These are phyloP conservation scores for Suillus weaverae DNA, from an alignment of 768 basidiomycete species.

Conservation along the genomic window DNA sequence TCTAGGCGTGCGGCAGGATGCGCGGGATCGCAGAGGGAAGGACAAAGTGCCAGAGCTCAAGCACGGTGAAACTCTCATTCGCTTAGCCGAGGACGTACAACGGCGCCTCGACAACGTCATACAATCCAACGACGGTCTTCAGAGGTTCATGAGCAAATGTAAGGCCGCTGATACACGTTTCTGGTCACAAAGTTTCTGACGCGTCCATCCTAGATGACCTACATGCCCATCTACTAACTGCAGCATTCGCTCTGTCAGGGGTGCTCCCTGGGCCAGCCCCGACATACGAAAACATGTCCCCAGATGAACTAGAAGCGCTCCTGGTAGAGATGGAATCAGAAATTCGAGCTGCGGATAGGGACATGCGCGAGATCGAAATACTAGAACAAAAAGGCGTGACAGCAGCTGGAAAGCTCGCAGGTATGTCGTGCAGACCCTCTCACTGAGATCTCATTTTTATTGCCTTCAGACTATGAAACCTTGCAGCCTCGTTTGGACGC, in stretches of 20 bases:
- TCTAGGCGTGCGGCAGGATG: slow-evolving; percentile 57
- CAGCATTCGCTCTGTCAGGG: slow-evolving; percentile 74
- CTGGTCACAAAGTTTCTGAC: slow-evolving; percentile 4
- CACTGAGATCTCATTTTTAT: not conserved
- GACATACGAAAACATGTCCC: slow-evolving; percentile 63
- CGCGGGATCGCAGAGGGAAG: slow-evolving; percentile 41
- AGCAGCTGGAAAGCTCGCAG: slow-evolving; percentile 68
- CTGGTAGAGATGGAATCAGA: slow-evolving; percentile 82
- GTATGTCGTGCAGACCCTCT: slow-evolving; percentile 33
- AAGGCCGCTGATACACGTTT: slow-evolving; percentile 24
- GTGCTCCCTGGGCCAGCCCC: slow-evolving; percentile 48
- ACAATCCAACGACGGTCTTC: slow-evolving; percentile 68
- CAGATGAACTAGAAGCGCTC: slow-evolving; percentile 68
- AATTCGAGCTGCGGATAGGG: slow-evolving; percentile 78
- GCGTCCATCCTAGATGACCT: slow-evolving; percentile 59
- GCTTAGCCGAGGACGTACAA: slow-evolving; percentile 63
- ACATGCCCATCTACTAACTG: slow-evolving; percentile 71
- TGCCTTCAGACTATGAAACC: slow-evolving; percentile 53
- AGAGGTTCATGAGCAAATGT: slow-evolving; percentile 77
- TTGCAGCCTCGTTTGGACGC: slow-evolving; percentile 68
- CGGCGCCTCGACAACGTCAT: slow-evolving; percentile 55
- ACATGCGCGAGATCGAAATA: slow-evolving; percentile 74
- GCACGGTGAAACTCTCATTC: slow-evolving; percentile 55
- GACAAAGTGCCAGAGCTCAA: slow-evolving; percentile 40
- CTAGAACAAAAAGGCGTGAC: slow-evolving; percentile 71